These are phyloP conservation scores for Ottelia alismoides DNA, from an alignment of 106 monocot genomes.

Conservation along the genomic window DNA sequence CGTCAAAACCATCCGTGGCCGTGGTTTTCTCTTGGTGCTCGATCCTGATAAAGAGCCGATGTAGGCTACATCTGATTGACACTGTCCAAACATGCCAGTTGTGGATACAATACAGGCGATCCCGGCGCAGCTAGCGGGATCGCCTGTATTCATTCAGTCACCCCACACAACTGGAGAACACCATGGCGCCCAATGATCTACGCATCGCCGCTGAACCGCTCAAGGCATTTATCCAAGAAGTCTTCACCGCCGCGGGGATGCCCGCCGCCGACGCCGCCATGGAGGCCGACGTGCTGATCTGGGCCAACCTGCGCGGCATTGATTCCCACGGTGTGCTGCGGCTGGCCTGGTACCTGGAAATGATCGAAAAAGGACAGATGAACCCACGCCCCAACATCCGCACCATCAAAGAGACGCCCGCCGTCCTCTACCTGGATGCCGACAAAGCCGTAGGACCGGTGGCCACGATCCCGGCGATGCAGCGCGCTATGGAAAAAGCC, in stretches of 20 bases:
- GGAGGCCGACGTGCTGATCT: background rate
- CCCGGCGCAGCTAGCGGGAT: too few species aligned
- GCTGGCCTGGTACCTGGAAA: background rate
- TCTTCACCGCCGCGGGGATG: background rate
- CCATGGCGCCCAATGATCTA: too few species aligned
- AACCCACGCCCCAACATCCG: background rate
- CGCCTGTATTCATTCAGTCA: too few species aligned
- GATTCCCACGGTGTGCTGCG: background rate
- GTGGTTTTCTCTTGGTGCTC: too few species aligned
- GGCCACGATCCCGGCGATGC: background rate
- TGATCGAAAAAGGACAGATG: background rate
- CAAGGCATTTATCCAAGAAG: background rate
- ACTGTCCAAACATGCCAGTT: too few species aligned
- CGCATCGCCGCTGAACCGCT: too few species aligned
- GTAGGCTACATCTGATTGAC: too few species aligned
- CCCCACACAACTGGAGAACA: too few species aligned
- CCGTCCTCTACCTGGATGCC: background rate
- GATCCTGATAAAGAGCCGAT: too few species aligned
- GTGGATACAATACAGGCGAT: too few species aligned
- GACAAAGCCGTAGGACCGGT: background rate
- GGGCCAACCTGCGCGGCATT: background rate
- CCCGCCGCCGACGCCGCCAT: background rate
- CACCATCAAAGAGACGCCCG: background rate
- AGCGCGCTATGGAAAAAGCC: background rate
- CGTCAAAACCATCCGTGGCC: too few species aligned